Evolutionary conservation across 164 flowering plant genomes (phyloP).

Genomic region (Sedum album): DNA sequence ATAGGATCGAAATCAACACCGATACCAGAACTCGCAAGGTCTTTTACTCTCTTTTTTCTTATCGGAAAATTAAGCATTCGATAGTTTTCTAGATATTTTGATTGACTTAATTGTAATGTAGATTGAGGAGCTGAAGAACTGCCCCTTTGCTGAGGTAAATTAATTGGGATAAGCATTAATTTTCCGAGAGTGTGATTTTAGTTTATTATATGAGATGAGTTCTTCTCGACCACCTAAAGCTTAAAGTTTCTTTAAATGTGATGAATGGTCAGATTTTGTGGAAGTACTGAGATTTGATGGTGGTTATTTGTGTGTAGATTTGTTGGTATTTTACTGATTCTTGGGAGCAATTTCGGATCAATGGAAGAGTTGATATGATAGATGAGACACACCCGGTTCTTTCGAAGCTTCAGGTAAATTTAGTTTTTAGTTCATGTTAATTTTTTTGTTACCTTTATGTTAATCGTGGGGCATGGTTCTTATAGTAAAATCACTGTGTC

Average conservation of each 20-base stretch:
- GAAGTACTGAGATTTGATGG: not conserved
- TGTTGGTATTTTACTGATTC: slow-evolving; percentile 96
- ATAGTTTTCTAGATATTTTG: no score
- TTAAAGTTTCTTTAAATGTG: not conserved
- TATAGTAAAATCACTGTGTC: not conserved
- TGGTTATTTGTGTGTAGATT: slow-evolving; percentile 28
- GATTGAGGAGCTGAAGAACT: not conserved
- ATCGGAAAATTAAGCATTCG: no score
- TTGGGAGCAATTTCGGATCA: slow-evolving; percentile 95
- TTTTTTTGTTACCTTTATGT: not conserved
- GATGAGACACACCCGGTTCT: slow-evolving; percentile 35
- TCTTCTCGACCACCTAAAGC: not conserved
- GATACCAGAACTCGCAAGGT: slow-evolving; percentile 2
- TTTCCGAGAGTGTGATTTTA: not conserved
- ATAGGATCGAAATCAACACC: not conserved
- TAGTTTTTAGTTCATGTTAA: not conserved
- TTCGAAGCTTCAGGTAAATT: slow-evolving; percentile 53
- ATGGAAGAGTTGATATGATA: slow-evolving; percentile 60
- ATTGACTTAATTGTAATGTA: no score
- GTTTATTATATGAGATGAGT: not conserved
- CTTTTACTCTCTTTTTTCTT: not conserved
- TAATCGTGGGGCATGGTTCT: not conserved
- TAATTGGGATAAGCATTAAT: not conserved
- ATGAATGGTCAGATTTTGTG: not conserved
- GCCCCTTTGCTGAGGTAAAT: slow-evolving; percentile 2